Percentiles rank a stretch among this genome's conserved stretches.
phyloP scores from a whole-genome alignment of 305 asterid genomes.

The Fraxinus platypoda region DNA sequence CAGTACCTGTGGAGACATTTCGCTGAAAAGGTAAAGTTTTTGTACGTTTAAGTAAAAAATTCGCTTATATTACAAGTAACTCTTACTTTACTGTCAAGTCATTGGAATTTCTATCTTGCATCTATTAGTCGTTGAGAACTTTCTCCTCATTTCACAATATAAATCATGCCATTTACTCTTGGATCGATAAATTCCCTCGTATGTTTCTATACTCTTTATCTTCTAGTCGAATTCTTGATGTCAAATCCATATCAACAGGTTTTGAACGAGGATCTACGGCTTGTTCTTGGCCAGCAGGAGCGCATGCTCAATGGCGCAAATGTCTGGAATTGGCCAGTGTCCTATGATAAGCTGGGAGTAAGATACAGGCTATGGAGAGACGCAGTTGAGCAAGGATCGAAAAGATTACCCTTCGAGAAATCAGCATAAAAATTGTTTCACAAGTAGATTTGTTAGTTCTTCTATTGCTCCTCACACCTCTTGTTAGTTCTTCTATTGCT shows the following conservation, averaged over 20 bases:
- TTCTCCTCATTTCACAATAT: background rate
- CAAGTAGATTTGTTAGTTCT: conserved; percentile 9
- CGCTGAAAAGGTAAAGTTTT: conserved; percentile 62
- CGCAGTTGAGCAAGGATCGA: conserved; percentile 58
- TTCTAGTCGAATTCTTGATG: background rate
- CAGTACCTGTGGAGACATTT: conserved; percentile 79
- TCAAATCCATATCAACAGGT: conserved; percentile 43
- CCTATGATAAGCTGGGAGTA: conserved; percentile 87
- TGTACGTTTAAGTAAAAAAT: background rate
- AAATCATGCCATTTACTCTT: background rate
- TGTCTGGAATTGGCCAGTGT: conserved; percentile 80
- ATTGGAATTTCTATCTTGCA: background rate
- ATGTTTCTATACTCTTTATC: background rate
- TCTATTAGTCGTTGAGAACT: background rate
- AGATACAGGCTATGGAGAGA: conserved; percentile 90
- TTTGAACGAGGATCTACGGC: conserved; percentile 83
- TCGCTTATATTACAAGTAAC: background rate
- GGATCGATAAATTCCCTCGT: background rate
- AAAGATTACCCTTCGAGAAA: conserved; percentile 40
- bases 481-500: conserved; percentile 17
- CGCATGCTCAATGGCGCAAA: conserved; percentile 79
- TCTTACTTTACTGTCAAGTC: background rate
- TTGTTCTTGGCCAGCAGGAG: conserved; percentile 82
- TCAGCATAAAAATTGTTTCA: conserved; percentile 27
- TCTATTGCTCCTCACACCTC: conserved; percentile 8